A percentile compares a stretch with the other conserved stretches of the same genome.
Conservation (phyloP, 352 stramenopile species). For the Globisporangium polare region DNA sequence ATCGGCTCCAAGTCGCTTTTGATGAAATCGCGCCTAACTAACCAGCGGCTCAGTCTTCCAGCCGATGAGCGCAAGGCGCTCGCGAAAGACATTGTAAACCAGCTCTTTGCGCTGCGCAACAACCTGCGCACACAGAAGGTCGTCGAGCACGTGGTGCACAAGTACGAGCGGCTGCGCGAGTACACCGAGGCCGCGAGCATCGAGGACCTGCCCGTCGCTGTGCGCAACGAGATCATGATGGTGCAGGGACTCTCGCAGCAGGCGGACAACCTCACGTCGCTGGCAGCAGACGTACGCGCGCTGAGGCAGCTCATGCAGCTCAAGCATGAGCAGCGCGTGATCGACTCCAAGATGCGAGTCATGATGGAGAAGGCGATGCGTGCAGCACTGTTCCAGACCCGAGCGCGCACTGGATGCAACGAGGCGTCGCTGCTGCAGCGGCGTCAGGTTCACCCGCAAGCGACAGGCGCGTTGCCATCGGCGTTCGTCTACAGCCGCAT, state of each 20-base stretch:
- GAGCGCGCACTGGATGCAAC: slow-evolving; percentile 47
- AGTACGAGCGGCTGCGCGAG: slow-evolving; percentile 62
- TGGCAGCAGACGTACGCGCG: slow-evolving; percentile 71
- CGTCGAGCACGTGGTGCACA: slow-evolving; percentile 66
- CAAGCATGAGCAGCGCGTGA: slow-evolving; percentile 31
- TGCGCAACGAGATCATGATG: slow-evolving; percentile 36
- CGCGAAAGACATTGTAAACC: slow-evolving; percentile 50
- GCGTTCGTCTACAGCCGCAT: slow-evolving; percentile 76
- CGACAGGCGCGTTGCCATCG: slow-evolving; percentile 33
- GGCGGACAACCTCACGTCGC: slow-evolving; percentile 34
- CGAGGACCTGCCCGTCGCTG: slow-evolving; percentile 46
- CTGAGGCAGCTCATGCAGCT: slow-evolving; percentile 73
- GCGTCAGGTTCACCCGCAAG: slow-evolving; percentile 40
- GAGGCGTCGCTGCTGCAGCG: slow-evolving; percentile 48
- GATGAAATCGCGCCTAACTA: slow-evolving; percentile 41
- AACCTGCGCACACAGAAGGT: slow-evolving; percentile 47
- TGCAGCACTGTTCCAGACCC: slow-evolving; percentile 44
- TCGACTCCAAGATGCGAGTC: slow-evolving; percentile 29
- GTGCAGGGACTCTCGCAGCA: slow-evolving; percentile 7
- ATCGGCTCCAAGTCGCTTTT: slow-evolving; percentile 40
- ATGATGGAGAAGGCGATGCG: slow-evolving; percentile 37
- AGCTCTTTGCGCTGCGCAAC: slow-evolving; percentile 35
- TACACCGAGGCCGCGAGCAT: slow-evolving; percentile 44
- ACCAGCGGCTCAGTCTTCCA: slow-evolving; percentile 29
- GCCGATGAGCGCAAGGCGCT: slow-evolving; percentile 37